phyloP scores from a whole-genome alignment of 495 filamentous ascomycete species.

The Delitschia confertaspora region DNA sequence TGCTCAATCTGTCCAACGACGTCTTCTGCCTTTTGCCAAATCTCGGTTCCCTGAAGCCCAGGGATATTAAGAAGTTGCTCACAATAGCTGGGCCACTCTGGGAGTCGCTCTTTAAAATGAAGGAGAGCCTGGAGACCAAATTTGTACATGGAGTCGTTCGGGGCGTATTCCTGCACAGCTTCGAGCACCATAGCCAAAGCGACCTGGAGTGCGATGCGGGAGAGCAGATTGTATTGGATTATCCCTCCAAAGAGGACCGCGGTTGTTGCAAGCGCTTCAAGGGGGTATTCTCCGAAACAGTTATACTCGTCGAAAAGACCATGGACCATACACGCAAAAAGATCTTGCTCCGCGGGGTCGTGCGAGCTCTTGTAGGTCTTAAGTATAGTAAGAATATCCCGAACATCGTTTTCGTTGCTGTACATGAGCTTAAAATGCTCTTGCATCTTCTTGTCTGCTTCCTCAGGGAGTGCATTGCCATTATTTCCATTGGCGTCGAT shows the following conservation, averaged over 20 bases:
- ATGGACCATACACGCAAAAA: slow-evolving; percentile 98
- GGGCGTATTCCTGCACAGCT: slow-evolving; percentile 71
- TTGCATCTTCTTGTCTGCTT: slow-evolving; percentile 84
- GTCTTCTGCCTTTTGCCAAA: slow-evolving; percentile 71
- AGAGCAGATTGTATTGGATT: slow-evolving; percentile 83
- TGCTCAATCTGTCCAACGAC: slow-evolving; percentile 51
- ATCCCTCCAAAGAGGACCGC: slow-evolving; percentile 96
- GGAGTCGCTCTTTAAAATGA: slow-evolving; percentile 70
- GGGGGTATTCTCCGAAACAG: slow-evolving; percentile 87
- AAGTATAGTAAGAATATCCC: slow-evolving; percentile 71
- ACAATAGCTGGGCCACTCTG: slow-evolving; percentile 88
- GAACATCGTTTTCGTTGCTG: slow-evolving; percentile 70
- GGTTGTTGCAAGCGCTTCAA: slow-evolving; percentile 87
- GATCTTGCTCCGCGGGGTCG: slow-evolving; percentile 75
- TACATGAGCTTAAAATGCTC: slow-evolving; percentile 97
- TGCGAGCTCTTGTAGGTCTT: slow-evolving; percentile 75
- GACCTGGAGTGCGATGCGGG: slow-evolving; percentile 80
- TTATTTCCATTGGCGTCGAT: slow-evolving; percentile 75
- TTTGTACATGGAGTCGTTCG: slow-evolving; percentile 88
- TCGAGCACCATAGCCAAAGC: slow-evolving; percentile 93
- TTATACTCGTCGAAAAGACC: slow-evolving; percentile 95
- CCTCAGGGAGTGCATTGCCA: slow-evolving; percentile 66
- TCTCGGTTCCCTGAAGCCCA: slow-evolving; percentile 71
- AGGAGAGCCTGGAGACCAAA: slow-evolving; percentile 96
- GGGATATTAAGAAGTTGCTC: slow-evolving; percentile 70